Base-by-base conservation (phyloP, 306 rosid genomes). In the Castanospermum australe region DNA sequence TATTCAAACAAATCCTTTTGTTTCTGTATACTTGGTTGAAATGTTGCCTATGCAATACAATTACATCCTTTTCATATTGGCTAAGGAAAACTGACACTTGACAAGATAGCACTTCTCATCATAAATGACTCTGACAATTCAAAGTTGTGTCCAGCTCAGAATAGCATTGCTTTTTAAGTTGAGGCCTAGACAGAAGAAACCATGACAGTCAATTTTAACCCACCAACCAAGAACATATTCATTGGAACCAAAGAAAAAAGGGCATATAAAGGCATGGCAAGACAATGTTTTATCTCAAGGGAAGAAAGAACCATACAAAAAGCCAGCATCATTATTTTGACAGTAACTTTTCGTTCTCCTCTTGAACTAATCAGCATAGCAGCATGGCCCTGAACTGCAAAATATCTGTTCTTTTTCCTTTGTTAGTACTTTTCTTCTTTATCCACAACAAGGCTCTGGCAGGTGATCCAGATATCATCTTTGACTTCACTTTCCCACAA, bases 381-480 rank as follows among this genome's bases (percentile, higher is more conserved):
- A 62, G 20, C 25, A 62, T 76, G 73, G 56, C 18, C 11, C 32
- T 20, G 4, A 33, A 25, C 51, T 33, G 4, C 62, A 33, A 2
- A 45, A 22, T 5, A 32, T 48, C 2, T 38, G 14, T 5, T 62
- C 22, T 35, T 17, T 33, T 33, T 13, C 62, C 33, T 22, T 61
- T 20, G 22, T 33, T 60, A 4, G 24, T 67, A 1, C 60, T 57
- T 17, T 5, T 33, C 44, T 67, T 44, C 4, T 5, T 44, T 4
- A 6, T 8, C 22, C 8, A n/a, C 75, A 28, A 48, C 7, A 51
- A 60, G 30, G n/a, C 63, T 48, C 71, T 51, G 11, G 79, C 74
- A 36, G 56, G 79, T 47, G 79, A 80, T 41, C 79, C 67, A 52
- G 60, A 80, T 41, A 62, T 72, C 73, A 10, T 63, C 14, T 61